A percentile compares a stretch with the other conserved stretches of the same genome.
phyloP scores from a whole-genome alignment of 306 rosid genomes.

The Argentina anserina region DNA sequence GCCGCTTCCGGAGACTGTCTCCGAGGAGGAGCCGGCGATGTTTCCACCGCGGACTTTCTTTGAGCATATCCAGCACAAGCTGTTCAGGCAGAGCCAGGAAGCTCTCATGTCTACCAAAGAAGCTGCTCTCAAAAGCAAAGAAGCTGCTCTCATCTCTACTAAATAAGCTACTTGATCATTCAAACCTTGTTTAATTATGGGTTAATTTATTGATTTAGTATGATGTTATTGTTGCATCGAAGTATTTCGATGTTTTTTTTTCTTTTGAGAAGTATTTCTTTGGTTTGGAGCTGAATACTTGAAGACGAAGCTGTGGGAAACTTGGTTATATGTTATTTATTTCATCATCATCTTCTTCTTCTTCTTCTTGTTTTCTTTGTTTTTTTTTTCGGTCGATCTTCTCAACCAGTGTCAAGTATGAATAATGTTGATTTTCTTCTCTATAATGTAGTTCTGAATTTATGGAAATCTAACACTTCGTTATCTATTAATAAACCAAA shows the following conservation, averaged over 20 bases:
- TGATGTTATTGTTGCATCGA: background rate
- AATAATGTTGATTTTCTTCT: too few species aligned
- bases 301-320: background rate
- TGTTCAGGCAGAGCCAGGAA: slow-evolving; percentile 54
- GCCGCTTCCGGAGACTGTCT: slow-evolving; percentile 66
- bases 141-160: background rate
- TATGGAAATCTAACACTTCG: too few species aligned
- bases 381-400: background rate
- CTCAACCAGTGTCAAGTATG: background rate
- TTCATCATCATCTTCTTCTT: too few species aligned
- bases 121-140: background rate
- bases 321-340: background rate
- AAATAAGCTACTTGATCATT: background rate
- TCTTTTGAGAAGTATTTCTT: background rate
- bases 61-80: slow-evolving; percentile 76
- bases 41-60: slow-evolving; percentile 81
- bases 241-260: too few species aligned
- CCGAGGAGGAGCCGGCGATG: slow-evolving; percentile 40
- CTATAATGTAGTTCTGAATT: too few species aligned
- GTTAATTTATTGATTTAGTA: background rate
- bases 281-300: background rate
- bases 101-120: background rate
- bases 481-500: too few species aligned
- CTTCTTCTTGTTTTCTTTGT: background rate
- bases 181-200: background rate